A percentile compares a stretch with the other conserved stretches of the same genome.
phyloP scores from a whole-genome alignment of 768 basidiomycete genomes.

The Collybia nuda region DNA sequence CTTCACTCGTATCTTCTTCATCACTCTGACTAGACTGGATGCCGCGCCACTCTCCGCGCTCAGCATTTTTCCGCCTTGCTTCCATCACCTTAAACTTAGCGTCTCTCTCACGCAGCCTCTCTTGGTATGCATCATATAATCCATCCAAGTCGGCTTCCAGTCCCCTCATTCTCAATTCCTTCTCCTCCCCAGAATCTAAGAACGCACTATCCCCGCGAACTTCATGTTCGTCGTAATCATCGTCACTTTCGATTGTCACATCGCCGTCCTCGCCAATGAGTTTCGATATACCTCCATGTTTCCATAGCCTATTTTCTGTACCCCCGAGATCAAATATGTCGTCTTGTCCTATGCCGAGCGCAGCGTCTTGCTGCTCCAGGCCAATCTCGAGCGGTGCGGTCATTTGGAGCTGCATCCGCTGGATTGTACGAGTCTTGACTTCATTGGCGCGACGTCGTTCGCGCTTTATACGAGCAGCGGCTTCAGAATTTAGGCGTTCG shows the following conservation, averaged over 20 bases:
- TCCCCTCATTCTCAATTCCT: conserved; percentile 51
- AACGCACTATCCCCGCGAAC: conserved; percentile 33
- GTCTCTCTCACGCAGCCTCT: conserved; percentile 78
- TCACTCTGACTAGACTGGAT: conserved; percentile 44
- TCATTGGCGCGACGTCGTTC: conserved; percentile 88
- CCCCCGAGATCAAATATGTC: conserved; percentile 86
- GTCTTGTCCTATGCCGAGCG: conserved; percentile 72
- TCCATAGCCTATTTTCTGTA: conserved; percentile 44
- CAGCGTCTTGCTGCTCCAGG: conserved; percentile 75
- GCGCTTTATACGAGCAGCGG: conserved; percentile 68
- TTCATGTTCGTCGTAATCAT: conserved; percentile 23
- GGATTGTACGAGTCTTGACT: conserved; percentile 81
- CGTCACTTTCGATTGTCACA: conserved; percentile 36
- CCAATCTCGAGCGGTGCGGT: conserved; percentile 97
- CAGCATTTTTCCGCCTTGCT: conserved; percentile 68
- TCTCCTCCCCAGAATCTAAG: conserved; percentile 69
- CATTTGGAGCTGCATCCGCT: conserved; percentile 97
- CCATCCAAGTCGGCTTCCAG: conserved; percentile 89
- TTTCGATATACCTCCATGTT: conserved; percentile 38
- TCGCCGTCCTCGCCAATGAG: conserved; percentile 36
- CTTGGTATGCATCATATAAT: conserved; percentile 85
- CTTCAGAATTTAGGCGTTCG: conserved; percentile 79
- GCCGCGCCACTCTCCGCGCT: conserved; percentile 82
- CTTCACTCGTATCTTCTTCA: conserved; percentile 41
- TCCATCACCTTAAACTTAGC: conserved; percentile 86